Base-by-base conservation (phyloP, 2,329 filamentous ascomycete species). In the Fusarium sp. region DNA sequence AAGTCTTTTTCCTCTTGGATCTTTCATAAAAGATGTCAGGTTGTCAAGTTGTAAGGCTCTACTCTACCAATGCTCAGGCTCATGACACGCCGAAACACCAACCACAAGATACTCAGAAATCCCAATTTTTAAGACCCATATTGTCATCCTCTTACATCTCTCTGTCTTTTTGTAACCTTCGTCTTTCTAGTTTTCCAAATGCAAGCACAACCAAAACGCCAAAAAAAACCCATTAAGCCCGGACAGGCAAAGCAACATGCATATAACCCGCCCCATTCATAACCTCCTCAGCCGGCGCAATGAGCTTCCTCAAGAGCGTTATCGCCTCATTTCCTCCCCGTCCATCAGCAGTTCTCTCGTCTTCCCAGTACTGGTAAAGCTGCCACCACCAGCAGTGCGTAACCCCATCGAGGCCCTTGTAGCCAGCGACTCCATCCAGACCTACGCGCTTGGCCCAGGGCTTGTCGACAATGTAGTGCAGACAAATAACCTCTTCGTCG, bases 341-440 rank as follows among this genome's bases (percentile, higher is more conserved):
- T 0, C 53, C 51, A 35, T 62, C 58, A 1, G 26, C 24, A 0
- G 29, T 40, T 7, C 65, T 63, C 46, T 55, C 54, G 19, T 51
- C 48, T 24, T 68, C 61, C 65, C 65, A 68, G 11, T 50, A 38
- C 26, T 54, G 51, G 9, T 68, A 68, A 1, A 58, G 40, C 22
- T 68, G 61, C 65, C 65, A 68, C 65, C 65, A 68, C 61, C 65
- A 64, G 11, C 50, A 43, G 32, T 68, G 64, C 1, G 65, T 68
- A 0, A 58, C 44, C 0, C 65, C 65, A 28, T 68, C 65, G 1
- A 49, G 53, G 3, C 61, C 59, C 34, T 58, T 54, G 3, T 68
- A 68, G 0, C 65, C 65, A 12, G 65, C 64, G 1, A 45, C 39
- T 5, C 65, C 65, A n/a, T 68, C 64, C 0, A 39, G 4, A 0